Conservation (phyloP, 768 basidiomycete genomes). For the Boletus vinaceobasis region DNA sequence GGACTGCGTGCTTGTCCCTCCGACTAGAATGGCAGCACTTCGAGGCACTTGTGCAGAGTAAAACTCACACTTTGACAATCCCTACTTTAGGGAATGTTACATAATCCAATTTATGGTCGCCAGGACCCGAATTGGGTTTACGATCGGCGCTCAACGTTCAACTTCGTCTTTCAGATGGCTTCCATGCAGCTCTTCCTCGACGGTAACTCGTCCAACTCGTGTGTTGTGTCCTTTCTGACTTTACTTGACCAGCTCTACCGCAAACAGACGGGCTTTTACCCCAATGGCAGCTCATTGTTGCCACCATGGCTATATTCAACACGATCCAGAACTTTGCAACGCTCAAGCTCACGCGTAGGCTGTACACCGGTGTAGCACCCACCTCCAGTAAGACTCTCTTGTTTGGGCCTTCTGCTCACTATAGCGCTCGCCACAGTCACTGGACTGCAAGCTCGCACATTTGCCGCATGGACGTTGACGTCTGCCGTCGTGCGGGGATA, state of each 20-base stretch:
- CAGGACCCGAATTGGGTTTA: background rate
- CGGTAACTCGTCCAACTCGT: conserved; percentile 4
- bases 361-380: conserved; percentile 56
- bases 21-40: conserved; percentile 13
- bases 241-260: conserved; percentile 51
- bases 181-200: conserved; percentile 22
- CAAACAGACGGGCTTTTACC: conserved; percentile 70
- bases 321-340: conserved; percentile 78
- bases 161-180: conserved; percentile 3
- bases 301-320: conserved; percentile 80
- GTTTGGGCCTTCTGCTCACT: background rate
- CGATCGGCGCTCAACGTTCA: conserved; percentile 20
- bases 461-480: conserved; percentile 88
- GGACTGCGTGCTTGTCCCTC: conserved; percentile 25
- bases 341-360: conserved; percentile 67
- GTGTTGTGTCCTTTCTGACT: background rate
- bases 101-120: conserved; percentile 18
- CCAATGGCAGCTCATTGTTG: conserved; percentile 83
- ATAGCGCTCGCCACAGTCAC: conserved; percentile 56
- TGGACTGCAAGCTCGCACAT: conserved; percentile 80
- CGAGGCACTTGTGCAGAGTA: conserved; percentile 12
- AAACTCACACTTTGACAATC: conserved; percentile 16
- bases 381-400: conserved; percentile 34
- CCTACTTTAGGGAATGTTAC: conserved; percentile 26
- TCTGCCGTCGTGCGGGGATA: conserved; percentile 80